phyloP scores from a whole-genome alignment of 495 filamentous ascomycete species.

The Xylaria acuta region DNA sequence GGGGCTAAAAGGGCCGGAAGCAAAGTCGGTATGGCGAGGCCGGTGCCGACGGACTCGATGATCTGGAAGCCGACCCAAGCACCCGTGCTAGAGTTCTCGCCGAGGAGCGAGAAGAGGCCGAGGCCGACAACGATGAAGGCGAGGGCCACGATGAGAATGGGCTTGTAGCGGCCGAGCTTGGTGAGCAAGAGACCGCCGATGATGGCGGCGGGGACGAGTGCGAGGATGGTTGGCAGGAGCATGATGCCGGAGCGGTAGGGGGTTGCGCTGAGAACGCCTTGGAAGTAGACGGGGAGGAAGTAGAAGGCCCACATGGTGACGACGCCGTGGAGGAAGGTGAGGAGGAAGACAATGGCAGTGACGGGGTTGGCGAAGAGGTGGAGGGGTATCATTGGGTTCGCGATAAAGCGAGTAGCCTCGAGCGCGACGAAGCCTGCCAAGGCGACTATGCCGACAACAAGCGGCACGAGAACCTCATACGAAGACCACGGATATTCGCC shows the following conservation, averaged over 20 bases:
- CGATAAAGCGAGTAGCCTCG: conserved; percentile 26
- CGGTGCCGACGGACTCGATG: conserved; percentile 29
- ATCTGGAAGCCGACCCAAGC: conserved; percentile 38
- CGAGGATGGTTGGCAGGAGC: conserved; percentile 43
- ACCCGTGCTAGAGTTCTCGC: conserved; percentile 36
- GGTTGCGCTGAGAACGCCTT: conserved; percentile 39
- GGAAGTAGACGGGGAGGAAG: conserved; percentile 56
- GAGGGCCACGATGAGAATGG: conserved; percentile 44
- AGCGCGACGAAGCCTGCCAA: conserved; percentile 32
- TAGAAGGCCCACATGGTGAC: conserved; percentile 41
- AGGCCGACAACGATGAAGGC: conserved; percentile 45
- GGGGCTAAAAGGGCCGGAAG: conserved; percentile 40
- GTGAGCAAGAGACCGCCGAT: conserved; percentile 42
- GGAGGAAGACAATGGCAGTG: conserved; percentile 18
- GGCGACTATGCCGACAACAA: conserved; percentile 37
- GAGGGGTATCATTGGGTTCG: conserved; percentile 24
- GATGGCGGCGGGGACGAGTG: conserved; percentile 36
- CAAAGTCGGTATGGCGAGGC: conserved; percentile 31
- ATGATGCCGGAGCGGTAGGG: conserved; percentile 44
- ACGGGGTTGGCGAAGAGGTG: conserved; percentile 28
- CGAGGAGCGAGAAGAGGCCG: conserved; percentile 46
- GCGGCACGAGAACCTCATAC: conserved; percentile 36
- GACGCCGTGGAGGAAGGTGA: conserved; percentile 27
- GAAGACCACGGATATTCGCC: conserved; percentile 38
- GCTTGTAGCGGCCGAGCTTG: conserved; percentile 48